Evolutionary conservation across 352 stramenopile genomes (phyloP).

Genomic region (Globisporangium rhizosaccharum): DNA sequence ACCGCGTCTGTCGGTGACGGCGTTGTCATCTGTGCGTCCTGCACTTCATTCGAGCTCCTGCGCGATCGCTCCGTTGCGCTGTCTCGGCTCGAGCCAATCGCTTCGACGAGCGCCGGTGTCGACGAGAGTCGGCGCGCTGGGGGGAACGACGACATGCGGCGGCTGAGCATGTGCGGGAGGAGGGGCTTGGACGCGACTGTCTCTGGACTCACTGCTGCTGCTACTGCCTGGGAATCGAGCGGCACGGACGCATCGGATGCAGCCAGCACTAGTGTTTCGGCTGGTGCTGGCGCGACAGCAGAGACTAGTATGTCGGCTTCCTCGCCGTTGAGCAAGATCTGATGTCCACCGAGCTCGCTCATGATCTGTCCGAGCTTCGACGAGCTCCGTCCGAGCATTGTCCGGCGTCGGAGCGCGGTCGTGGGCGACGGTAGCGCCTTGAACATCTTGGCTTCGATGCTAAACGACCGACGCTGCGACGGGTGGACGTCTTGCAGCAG

Average conservation of each 20-base stretch:
- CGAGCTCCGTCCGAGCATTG: conserved; percentile 1
- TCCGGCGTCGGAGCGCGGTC: not conserved
- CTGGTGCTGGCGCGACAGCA: not conserved
- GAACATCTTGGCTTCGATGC: not conserved
- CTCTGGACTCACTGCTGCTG: too few relatives aligned
- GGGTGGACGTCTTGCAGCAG: not conserved
- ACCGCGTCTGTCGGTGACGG: too few relatives aligned
- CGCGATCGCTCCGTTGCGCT: too few relatives aligned
- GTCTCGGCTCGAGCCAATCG: too few relatives aligned
- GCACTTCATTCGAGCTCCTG: too few relatives aligned
- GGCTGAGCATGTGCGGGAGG: not conserved
- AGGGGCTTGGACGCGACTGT: not conserved
- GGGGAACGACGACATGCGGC: not conserved
- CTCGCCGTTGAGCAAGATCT: not conserved
- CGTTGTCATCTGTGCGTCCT: too few relatives aligned
- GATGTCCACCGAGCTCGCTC: not conserved
- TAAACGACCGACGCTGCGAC: conserved; percentile 4
- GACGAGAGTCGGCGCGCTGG: not conserved
- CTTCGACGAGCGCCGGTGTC: not conserved
- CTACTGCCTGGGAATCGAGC: not conserved
- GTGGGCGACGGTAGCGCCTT: not conserved
- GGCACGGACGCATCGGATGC: not conserved
- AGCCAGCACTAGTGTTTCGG: too few relatives aligned
- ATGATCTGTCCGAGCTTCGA: conserved; percentile 3
- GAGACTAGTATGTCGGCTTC: not conserved